Base-by-base conservation (phyloP, 2,329 filamentous ascomycete species). In the Delphinella strobiligena region DNA sequence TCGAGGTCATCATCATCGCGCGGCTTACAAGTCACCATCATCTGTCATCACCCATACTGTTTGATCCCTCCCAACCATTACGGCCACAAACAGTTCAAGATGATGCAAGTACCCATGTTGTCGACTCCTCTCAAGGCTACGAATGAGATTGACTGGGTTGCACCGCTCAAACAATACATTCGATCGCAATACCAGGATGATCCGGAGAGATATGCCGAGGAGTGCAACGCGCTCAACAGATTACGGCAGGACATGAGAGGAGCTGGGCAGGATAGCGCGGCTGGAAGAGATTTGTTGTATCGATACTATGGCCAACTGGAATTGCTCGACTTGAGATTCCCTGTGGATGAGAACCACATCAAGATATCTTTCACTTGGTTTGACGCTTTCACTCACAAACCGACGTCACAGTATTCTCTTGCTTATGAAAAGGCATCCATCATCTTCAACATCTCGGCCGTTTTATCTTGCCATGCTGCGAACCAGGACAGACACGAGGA, bases 341-440 rank as follows among this genome's bases (percentile, higher is more conserved):
- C 93, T 0, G 87, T 98, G 34, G 91, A 98, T 53, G 91, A 98
- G 67, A 91, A 94, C 56, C 89, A 98, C 58, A 96, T 98, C 67
- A 96, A 96, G 67, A 94, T 98, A 54, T 85, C 84, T 5, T 98
- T 98, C 59, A 96, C 89, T 48, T 98, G 91, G 87, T 96, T 93
- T 64, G 91, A 98, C 61, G 91, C 93, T n/a, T 98, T 98, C 59
- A 98, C 91, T 33, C 88, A 94, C 60, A 95, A 96, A 56, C 75
- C 87, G n/a, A 98, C 91, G 4, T 80, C 88, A 3, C 91, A 98
- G 61, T 95, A 93, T 66, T 95, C 88, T 5, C 72, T 98, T 35
- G 91, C 91, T 35, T 98, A 93, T 59, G 91, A 98, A 61, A 98
- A 98, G 60, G 91, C 91, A 11, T 96, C 89, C 52, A 93, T 98